Evolutionary conservation across 108 stramenopile species (phyloP).

Genomic region (Chaetoceros muelleri): DNA sequence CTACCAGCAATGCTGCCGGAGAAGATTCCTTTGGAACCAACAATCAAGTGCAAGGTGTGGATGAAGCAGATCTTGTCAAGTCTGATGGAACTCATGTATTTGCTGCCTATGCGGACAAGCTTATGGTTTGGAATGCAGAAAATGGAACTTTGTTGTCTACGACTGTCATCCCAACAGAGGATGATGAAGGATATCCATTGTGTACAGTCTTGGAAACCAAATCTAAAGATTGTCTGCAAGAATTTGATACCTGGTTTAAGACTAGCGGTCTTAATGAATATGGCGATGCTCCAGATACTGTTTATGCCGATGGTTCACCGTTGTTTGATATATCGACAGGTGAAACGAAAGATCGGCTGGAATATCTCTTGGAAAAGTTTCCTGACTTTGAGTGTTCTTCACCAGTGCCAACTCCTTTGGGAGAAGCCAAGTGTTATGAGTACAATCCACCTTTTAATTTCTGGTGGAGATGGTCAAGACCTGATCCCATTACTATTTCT

Average conservation of each 20-base stretch:
- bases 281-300: background rate
- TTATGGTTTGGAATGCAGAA: background rate
- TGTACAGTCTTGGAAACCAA: no score
- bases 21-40: slow-evolving; percentile 6
- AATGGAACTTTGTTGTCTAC: background rate
- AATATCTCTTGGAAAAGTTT: background rate
- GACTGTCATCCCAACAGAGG: background rate
- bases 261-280: background rate
- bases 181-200: background rate
- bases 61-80: slow-evolving; percentile 9
- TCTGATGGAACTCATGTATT: slow-evolving; percentile 9
- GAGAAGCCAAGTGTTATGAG: background rate
- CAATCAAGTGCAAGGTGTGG: slow-evolving; percentile 10
- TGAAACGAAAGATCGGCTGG: background rate
- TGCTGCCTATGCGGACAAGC: slow-evolving; percentile 6
- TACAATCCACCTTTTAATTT: background rate
- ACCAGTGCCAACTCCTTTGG: no score
- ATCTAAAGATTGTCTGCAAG: no score
- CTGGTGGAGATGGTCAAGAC: background rate
- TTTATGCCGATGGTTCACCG: background rate
- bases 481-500: background rate
- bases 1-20: background rate
- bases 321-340: background rate
- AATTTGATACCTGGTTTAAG: background rate
- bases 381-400: no score